phyloP scores from a whole-genome alignment of 2,329 filamentous ascomycete genomes.

The Fusarium nurragi region DNA sequence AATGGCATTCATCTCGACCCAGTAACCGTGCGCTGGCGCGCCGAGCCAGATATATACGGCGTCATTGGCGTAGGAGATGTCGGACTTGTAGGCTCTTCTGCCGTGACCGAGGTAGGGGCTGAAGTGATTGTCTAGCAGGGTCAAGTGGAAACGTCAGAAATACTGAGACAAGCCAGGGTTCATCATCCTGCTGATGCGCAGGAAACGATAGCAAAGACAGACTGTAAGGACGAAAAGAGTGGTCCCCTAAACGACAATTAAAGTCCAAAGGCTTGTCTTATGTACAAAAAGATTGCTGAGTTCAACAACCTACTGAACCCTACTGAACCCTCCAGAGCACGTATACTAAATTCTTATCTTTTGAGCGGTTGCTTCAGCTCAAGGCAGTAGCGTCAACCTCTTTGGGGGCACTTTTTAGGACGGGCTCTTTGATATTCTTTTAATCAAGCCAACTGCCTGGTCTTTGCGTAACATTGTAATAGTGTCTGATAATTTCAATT shows the following conservation, averaged over 20 bases:
- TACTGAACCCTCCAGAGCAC: not conserved
- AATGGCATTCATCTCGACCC: not conserved
- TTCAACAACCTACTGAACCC: not conserved
- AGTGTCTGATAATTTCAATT: too few species aligned
- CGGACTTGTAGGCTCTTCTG: not conserved
- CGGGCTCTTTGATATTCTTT: too few species aligned
- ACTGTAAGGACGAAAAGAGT: not conserved
- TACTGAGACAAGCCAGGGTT: not conserved
- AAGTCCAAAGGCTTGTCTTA: not conserved
- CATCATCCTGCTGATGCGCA: not conserved
- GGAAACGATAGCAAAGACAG: not conserved
- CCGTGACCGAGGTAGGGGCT: not conserved
- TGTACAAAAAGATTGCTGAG: not conserved
- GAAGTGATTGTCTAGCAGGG: slow-evolving; percentile 7
- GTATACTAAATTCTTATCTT: not conserved
- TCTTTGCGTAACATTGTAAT: too few species aligned
- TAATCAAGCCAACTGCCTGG: too few species aligned
- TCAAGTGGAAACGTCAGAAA: not conserved
- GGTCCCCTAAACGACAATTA: not conserved
- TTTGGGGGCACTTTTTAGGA: too few species aligned
- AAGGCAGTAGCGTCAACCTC: not conserved
- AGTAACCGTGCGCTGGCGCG: not conserved
- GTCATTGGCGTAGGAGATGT: slow-evolving; percentile 10
- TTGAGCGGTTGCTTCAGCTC: not conserved
- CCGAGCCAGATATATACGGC: slow-evolving; percentile 1